These are phyloP conservation scores for Populus trichocarpa DNA, from an alignment of 441 rosid species.

Conservation along the genomic window DNA sequence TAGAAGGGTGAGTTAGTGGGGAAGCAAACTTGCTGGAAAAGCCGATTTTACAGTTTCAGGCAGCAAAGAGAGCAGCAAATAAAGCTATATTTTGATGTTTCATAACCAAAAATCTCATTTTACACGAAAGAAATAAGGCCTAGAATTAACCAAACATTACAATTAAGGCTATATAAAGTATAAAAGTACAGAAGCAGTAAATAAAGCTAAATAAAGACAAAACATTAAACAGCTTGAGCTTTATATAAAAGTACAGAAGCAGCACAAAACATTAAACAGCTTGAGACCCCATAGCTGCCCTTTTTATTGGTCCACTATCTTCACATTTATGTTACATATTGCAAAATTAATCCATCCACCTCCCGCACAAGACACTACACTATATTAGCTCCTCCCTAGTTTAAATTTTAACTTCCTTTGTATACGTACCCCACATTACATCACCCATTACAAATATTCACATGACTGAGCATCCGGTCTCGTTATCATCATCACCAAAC, in stretches of 20 bases:
- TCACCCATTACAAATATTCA: constrained; percentile 16
- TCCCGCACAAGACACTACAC: background rate
- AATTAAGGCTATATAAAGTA: background rate
- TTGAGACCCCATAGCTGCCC: constrained; percentile 3
- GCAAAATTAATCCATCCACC: constrained; percentile 9
- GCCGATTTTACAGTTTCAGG: too few relatives aligned
- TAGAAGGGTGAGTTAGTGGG: too few relatives aligned
- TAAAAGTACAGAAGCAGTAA: background rate
- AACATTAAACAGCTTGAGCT: constrained; percentile 2
- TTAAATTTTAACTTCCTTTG: background rate
- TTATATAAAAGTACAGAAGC: background rate
- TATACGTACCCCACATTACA: background rate
- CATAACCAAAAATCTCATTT: constrained; percentile 8
- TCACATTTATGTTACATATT: background rate
- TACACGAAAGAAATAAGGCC: background rate
- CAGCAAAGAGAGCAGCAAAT: background rate
- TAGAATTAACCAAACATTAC: constrained; percentile 3
- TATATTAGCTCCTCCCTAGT: background rate
- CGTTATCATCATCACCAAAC: constrained; percentile 18
- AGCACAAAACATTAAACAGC: background rate
- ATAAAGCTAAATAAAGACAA: background rate
- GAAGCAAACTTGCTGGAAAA: too few relatives aligned
- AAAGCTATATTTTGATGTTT: background rate
- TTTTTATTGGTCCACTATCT: background rate
- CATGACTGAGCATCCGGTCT: constrained; percentile 45